These are phyloP conservation scores for Dionaea muscipula DNA, from an alignment of 179 eudicot species.

Conservation along the genomic window DNA sequence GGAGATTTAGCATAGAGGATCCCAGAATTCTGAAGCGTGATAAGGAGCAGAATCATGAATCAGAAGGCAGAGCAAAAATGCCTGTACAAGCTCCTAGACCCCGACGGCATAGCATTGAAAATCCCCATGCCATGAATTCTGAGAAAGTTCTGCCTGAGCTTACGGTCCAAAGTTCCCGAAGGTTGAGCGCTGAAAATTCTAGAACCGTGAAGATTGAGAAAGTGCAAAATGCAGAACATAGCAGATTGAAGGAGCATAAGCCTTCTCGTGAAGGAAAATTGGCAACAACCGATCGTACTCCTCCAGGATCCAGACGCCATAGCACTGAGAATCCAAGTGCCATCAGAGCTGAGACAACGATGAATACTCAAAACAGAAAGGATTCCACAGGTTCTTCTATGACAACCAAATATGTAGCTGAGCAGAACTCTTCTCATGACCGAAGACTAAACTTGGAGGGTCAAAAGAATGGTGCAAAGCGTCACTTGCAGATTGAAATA, in stretches of 20 bases:
- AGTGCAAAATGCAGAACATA: conserved; percentile 5
- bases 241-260: conserved; percentile 14
- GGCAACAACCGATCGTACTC: conserved; percentile 13
- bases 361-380: conserved; percentile 16
- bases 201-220: conserved; percentile 18
- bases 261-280: conserved; percentile 16
- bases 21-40: conserved; percentile 15
- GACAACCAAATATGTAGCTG: background rate
- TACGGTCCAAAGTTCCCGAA: background rate
- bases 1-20: conserved; percentile 38
- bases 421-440: conserved; percentile 21
- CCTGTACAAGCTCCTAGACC: no score
- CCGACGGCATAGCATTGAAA: background rate
- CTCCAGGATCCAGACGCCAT: conserved; percentile 15
- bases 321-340: conserved; percentile 22
- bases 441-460: conserved; percentile 57
- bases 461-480: conserved; percentile 14
- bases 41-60: conserved; percentile 5
- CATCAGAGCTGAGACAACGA: conserved; percentile 10
- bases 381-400: conserved; percentile 16
- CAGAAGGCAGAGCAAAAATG: no score
- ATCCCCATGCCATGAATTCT: background rate
- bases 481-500: conserved; percentile 7
- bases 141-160: no score
- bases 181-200: conserved; percentile 30